Evolutionary conservation across 1,284 basidiomycete species (phyloP), one percentile per base, ranked within the genome.

Genomic region (Boletus albobrunnescens): DNA sequence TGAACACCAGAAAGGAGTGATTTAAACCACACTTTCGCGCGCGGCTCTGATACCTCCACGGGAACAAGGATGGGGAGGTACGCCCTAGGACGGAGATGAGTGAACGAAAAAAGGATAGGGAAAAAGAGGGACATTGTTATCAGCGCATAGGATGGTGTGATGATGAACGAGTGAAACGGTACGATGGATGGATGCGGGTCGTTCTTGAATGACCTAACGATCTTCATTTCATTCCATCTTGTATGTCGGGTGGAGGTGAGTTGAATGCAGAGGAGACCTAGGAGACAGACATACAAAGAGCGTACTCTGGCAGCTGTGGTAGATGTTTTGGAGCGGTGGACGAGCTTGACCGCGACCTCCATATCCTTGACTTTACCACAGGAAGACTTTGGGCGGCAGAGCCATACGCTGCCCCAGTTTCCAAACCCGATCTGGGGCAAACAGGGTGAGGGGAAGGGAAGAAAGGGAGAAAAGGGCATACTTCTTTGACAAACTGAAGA

Each of bases 161-260:
- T 90, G 61, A 95, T 84, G 73, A 96, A 95, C 4, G 89, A 87
- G 58, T 93, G 85, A 67, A 97, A 95, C 8, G 82, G 80, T 56
- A 97, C 87, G 64, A 97, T 86, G 53, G 88, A 88, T 1, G 91
- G 91, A 65, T 96, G 93, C 8, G 85, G 81, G 59, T 91, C 84
- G 41, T 81, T 70, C 67, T 86, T 87, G 63, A 95, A 81, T 11
- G 81, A 73, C 54, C 86, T 77, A 53, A 94, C 83, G 55, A 94
- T 87, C 76, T 93, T 93, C 91, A 94, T 93, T 73, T 94, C 91
- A 62, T 91, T 91, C 91, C 89, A 94, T 71, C 86, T 87, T 50
- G 36, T 8, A 19, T 2, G 40, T 33, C 35, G 37, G 19, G 12
- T 35, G 4, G 23, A 36, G 38, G 26, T 56, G 44, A 58, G 49